A percentile compares a stretch with the other conserved stretches of the same genome.
These are phyloP conservation scores for Hypoxylon sp. DNA, from an alignment of 2,329 filamentous ascomycete genomes.

Conservation along the genomic window DNA sequence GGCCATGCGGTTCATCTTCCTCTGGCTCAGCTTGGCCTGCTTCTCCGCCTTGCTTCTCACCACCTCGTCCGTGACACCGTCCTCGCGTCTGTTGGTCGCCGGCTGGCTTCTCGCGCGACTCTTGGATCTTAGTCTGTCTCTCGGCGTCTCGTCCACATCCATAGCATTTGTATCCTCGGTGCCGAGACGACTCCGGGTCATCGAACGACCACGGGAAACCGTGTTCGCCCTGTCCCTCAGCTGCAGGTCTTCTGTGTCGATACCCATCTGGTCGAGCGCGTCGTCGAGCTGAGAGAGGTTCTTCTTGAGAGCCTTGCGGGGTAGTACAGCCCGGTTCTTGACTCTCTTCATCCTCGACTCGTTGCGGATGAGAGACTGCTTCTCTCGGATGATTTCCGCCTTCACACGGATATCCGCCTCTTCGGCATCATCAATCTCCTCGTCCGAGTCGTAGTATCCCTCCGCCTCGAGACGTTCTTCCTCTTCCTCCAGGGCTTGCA, in stretches of 20 bases:
- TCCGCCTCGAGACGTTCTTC: constrained; percentile 92
- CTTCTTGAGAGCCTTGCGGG: constrained; percentile 83
- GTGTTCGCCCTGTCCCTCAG: constrained; percentile 77
- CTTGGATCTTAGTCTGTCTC: constrained; percentile 76
- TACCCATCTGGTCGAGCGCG: constrained; percentile 84
- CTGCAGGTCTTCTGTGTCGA: constrained; percentile 81
- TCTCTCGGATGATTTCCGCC: constrained; percentile 95
- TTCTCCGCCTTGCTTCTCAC: constrained; percentile 84
- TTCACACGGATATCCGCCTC: constrained; percentile 90
- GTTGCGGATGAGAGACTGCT: constrained; percentile 91
- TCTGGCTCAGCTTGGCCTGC: constrained; percentile 89
- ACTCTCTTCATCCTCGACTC: constrained; percentile 96
- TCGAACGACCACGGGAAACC: constrained; percentile 77
- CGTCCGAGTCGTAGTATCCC: constrained; percentile 92
- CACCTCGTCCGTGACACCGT: constrained; percentile 77
- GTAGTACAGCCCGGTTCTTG: constrained; percentile 96
- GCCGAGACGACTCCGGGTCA: constrained; percentile 70
- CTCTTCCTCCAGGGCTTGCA: constrained; percentile 91
- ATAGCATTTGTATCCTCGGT: constrained; percentile 78
- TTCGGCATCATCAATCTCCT: constrained; percentile 85
- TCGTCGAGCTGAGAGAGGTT: constrained; percentile 88
- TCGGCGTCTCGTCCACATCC: constrained; percentile 73
- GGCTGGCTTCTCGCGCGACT: constrained; percentile 75
- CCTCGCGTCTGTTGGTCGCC: constrained; percentile 75
- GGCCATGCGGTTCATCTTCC: constrained; percentile 98